Conservation (phyloP, 345 rosid genomes). For the Boechera divaricarpa region DNA sequence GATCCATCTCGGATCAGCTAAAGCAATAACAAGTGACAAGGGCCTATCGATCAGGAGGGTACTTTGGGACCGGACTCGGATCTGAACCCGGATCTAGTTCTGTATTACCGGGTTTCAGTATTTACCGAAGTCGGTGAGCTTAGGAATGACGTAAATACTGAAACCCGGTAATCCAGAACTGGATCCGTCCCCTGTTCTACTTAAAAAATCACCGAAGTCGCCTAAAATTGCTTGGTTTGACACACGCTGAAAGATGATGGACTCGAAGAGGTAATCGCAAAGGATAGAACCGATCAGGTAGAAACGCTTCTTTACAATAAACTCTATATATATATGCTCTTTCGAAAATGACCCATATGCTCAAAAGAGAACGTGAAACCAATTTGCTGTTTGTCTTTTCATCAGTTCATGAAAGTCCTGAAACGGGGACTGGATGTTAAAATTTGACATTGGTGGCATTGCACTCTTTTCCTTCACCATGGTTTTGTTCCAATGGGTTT, state of each 20-base stretch:
- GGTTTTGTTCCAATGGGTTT: no score
- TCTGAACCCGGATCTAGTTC: no score
- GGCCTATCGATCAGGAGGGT: no score
- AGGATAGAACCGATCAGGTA: slow-evolving; percentile 91
- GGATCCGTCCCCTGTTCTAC: not conserved
- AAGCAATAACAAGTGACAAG: no score
- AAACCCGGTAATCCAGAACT: no score
- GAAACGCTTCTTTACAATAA: not conserved
- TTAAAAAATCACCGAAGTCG: not conserved
- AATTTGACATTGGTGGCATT: no score
- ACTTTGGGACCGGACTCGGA: no score
- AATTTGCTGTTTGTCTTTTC: slow-evolving; percentile 34
- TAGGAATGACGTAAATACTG: no score
- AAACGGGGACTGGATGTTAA: slow-evolving; percentile 55
- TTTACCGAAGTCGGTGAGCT: no score
- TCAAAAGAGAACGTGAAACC: not conserved
- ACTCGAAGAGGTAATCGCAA: slow-evolving; percentile 69
- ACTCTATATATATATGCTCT: not conserved
- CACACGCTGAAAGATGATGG: slow-evolving; percentile 94
- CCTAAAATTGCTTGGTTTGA: not conserved
- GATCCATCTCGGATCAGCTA: no score
- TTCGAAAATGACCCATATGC: not conserved
- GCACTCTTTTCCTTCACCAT: no score
- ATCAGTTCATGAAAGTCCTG: slow-evolving; percentile 83
- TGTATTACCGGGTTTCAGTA: no score